Conservation (phyloP, 495 filamentous ascomycete species). For the Podospora sp. region DNA sequence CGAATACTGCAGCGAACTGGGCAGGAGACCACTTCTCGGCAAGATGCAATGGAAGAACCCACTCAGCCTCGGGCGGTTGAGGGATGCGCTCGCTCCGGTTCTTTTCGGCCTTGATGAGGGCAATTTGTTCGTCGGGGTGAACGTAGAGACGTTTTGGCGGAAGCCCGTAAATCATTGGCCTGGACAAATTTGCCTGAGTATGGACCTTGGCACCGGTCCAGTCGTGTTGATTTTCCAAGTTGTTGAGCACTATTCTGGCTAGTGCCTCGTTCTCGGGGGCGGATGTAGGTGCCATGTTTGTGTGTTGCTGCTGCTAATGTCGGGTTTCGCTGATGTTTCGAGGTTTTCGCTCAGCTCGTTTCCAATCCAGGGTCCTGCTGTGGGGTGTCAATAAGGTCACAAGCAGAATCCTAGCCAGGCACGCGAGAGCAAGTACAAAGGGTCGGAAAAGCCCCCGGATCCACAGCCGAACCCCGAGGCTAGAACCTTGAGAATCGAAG, state of each 20-base stretch:
- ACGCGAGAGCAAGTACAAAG: background rate
- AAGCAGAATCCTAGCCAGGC: background rate
- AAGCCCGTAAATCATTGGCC: slow-evolving; percentile 80
- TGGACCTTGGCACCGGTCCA: slow-evolving; percentile 75
- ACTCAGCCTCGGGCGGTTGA: slow-evolving; percentile 66
- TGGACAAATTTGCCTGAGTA: slow-evolving; percentile 50
- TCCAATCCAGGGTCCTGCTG: background rate
- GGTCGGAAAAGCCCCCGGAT: background rate
- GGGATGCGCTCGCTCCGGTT: slow-evolving; percentile 39
- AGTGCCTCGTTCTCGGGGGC: slow-evolving; percentile 43
- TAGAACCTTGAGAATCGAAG: background rate
- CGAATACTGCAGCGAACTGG: slow-evolving; percentile 78
- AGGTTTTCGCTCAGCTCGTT: background rate
- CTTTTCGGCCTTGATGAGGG: slow-evolving; percentile 64
- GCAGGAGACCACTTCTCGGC: slow-evolving; percentile 80
- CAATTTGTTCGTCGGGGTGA: slow-evolving; percentile 90
- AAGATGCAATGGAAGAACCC: slow-evolving; percentile 83
- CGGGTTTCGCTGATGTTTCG: background rate
- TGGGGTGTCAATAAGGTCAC: background rate
- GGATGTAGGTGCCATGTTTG: slow-evolving; percentile 27
- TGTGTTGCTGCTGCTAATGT: slow-evolving; percentile 1
- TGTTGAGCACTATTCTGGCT: slow-evolving; percentile 71
- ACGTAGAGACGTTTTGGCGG: slow-evolving; percentile 84
- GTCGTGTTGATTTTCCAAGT: slow-evolving; percentile 82
- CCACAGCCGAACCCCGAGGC: background rate